Evolutionary conservation across 1,139 yeast genomes (phyloP), one percentile per base, ranked within the genome.

Genomic region (Candida albicans): DNA sequence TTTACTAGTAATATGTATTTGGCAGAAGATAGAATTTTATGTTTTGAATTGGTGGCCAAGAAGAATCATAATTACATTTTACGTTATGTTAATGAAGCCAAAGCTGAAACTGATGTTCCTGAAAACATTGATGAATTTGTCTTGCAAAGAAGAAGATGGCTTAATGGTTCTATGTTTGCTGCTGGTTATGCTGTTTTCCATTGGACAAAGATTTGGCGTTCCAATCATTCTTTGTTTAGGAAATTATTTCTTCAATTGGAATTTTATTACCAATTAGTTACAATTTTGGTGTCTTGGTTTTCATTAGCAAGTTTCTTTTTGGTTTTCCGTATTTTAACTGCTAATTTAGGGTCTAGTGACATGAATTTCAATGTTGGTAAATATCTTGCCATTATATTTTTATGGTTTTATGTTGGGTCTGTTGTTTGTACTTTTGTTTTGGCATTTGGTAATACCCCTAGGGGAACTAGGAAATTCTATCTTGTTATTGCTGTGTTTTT

Each of bases 31-130:
- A 76, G 95, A 58, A 86, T 87, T 47, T 69, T 87, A 54, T 87
- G 95, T 70, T 87, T 84, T 64, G 95, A 87, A 62, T 73, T 87
- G 44, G 88, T 87, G 28, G 88, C 93, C n/a, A 87, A 87, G 54
- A 67, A 70, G 40, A 65, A 73, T 35, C 73, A 78, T 48, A 68
- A 77, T 45, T 87, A 89, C 77, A 68, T 83, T 14, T 73, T 87
- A 51, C 73, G 84, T 49, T 87, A 85, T 56, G 93, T 87, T 44
- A 84, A 81, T 56, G 77, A 81, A 36, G 93, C 95, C 14, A 78
- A 78, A 50, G 95, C 95, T 0, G 88, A 83, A 56, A 87, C 95
- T 2, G 95, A 87, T 70, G 95, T 86, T 27, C 95, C 95, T 0
- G 90, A 84, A 50, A 67, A 67, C 27, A 69, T 87, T 28, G 82